phyloP scores from a whole-genome alignment of 768 basidiomycete species.

The Psilocybe subaeruginosa region DNA sequence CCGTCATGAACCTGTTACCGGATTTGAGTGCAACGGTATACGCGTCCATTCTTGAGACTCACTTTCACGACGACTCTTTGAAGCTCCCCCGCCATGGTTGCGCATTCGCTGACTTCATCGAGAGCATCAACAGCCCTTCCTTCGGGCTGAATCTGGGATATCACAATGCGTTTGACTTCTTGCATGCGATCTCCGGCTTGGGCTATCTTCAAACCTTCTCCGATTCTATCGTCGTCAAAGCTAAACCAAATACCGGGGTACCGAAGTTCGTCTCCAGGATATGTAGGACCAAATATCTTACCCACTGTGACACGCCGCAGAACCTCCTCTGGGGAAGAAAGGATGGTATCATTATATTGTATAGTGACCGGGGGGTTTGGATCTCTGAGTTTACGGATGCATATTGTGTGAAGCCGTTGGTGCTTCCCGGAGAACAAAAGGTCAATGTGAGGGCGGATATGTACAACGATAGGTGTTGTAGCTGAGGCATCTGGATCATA shows the following conservation, averaged over 20 bases:
- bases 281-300: slow-evolving; percentile 82
- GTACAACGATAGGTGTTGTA: slow-evolving; percentile 75
- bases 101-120: slow-evolving; percentile 69
- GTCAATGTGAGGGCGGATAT: slow-evolving; percentile 81
- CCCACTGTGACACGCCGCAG: slow-evolving; percentile 69
- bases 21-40: background rate
- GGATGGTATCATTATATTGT: slow-evolving; percentile 64
- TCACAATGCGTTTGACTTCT: slow-evolving; percentile 76
- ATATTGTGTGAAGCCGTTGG: slow-evolving; percentile 82
- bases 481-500: slow-evolving; percentile 75
- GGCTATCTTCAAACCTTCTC: slow-evolving; percentile 55
- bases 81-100: slow-evolving; percentile 74
- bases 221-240: slow-evolving; percentile 74
- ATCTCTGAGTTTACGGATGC: slow-evolving; percentile 67
- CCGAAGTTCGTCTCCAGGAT: slow-evolving; percentile 71
- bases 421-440: slow-evolving; percentile 82
- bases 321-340: slow-evolving; percentile 64
- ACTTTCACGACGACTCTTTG: slow-evolving; percentile 72
- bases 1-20: slow-evolving; percentile 71
- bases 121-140: slow-evolving; percentile 65
- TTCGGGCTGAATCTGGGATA: slow-evolving; percentile 68
- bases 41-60: slow-evolving; percentile 9
- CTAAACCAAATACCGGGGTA: slow-evolving; percentile 87
- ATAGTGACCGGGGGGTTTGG: slow-evolving; percentile 68
- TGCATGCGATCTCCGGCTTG: slow-evolving; percentile 67